Conservation (phyloP, 352 stramenopile genomes). For the Globisporangium middletonii region DNA sequence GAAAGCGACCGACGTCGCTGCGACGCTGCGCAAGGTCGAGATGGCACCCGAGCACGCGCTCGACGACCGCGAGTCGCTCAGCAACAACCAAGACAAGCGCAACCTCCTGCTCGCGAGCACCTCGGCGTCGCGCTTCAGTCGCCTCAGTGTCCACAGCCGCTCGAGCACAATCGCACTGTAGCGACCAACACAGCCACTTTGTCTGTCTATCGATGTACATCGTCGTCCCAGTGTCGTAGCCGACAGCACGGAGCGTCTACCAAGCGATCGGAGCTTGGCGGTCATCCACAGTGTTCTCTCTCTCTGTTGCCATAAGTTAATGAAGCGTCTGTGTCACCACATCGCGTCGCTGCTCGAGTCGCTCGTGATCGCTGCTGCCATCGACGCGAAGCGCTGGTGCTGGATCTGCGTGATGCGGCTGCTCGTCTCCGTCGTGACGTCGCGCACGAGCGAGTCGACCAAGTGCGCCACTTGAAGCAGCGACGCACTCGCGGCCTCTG, state of each 20-base stretch:
- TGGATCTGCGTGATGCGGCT: slow-evolving; percentile 37
- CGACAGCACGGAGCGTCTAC: background rate
- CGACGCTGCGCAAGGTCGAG: slow-evolving; percentile 45
- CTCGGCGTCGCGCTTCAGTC: slow-evolving; percentile 10
- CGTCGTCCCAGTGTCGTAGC: background rate
- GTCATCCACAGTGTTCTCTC: no score
- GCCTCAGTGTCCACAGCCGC: slow-evolving; percentile 9
- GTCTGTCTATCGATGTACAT: background rate
- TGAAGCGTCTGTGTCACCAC: background rate
- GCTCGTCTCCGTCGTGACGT: slow-evolving; percentile 37
- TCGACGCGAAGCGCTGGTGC: slow-evolving; percentile 12
- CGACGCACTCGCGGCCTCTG: slow-evolving; percentile 17
- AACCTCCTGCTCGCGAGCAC: slow-evolving; percentile 12
- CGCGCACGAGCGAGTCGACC: slow-evolving; percentile 25
- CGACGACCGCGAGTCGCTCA: slow-evolving; percentile 6
- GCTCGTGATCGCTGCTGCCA: slow-evolving; percentile 1
- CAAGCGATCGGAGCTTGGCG: slow-evolving; percentile 8
- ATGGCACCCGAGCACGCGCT: slow-evolving; percentile 15
- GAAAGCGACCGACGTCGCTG: slow-evolving; percentile 31
- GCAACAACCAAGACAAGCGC: slow-evolving; percentile 13
- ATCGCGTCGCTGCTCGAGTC: background rate
- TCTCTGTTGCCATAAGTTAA: slow-evolving; percentile 6
- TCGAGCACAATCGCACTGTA: slow-evolving; percentile 14
- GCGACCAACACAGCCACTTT: background rate
- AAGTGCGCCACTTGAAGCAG: slow-evolving; percentile 36